Evolutionary conservation across 805 yeast genomes (phyloP).

Genomic region (Hanseniaspora nectarophila): DNA sequence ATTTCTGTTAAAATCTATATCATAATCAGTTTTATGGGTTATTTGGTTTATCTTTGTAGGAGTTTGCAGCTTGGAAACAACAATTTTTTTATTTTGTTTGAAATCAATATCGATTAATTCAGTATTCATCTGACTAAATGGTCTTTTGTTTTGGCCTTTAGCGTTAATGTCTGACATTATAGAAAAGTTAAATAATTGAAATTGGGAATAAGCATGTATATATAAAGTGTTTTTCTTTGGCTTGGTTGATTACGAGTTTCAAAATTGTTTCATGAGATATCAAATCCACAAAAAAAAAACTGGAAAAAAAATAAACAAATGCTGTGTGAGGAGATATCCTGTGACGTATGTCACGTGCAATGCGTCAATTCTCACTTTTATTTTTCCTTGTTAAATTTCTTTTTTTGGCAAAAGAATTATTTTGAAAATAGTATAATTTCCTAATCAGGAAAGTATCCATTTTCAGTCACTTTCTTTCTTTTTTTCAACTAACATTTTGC

Average conservation of each 20-base stretch:
- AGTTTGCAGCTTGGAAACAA: conserved; percentile 7
- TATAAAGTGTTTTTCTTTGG: too few relatives aligned
- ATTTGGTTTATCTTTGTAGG: conserved; percentile 8
- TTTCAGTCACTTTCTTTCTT: not conserved
- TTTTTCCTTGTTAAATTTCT: not conserved
- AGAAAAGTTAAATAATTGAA: too few relatives aligned
- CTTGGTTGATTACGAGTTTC: too few relatives aligned
- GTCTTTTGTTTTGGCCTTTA: not conserved
- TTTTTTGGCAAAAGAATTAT: not conserved
- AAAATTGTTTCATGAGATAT: too few relatives aligned
- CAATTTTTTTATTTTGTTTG: not conserved
- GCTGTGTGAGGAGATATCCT: too few relatives aligned
- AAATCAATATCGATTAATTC: not conserved
- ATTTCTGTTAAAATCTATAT: not conserved
- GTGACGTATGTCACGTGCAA: too few relatives aligned
- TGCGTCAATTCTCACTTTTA: too few relatives aligned
- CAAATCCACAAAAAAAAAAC: too few relatives aligned
- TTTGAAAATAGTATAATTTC: not conserved
- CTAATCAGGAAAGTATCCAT: not conserved
- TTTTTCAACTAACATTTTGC: not conserved
- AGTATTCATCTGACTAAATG: not conserved
- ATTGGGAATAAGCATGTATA: not conserved
- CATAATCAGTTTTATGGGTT: not conserved
- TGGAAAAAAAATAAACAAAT: too few relatives aligned
- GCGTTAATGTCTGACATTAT: not conserved